Conservation (phyloP, 2,329 filamentous ascomycete genomes). For the Alternaria postmessia region DNA sequence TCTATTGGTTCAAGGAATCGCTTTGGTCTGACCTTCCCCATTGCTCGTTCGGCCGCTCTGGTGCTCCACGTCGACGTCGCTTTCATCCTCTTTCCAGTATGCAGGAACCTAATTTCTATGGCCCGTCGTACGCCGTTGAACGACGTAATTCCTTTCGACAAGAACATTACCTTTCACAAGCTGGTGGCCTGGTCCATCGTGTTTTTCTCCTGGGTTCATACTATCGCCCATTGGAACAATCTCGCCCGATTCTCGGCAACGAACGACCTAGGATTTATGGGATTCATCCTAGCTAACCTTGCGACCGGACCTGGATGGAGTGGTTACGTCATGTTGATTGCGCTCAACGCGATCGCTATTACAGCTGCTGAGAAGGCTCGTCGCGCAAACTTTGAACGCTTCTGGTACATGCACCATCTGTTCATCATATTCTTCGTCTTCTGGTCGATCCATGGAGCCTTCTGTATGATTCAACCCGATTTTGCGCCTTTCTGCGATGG, state of each 20-base stretch:
- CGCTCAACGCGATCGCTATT: conserved; percentile 78
- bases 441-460: conserved; percentile 88
- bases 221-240: conserved; percentile 87
- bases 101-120: conserved; percentile 83
- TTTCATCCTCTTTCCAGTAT: conserved; percentile 81
- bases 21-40: conserved; percentile 79
- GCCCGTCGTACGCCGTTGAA: conserved; percentile 82
- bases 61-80: conserved; percentile 84
- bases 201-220: conserved; percentile 88
- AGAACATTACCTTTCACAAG: conserved; percentile 90
- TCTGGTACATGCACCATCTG: conserved; percentile 91
- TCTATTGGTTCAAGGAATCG: conserved; percentile 69
- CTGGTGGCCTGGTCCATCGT: conserved; percentile 86
- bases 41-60: conserved; percentile 77
- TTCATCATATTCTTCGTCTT: conserved; percentile 90
- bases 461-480: conserved; percentile 90
- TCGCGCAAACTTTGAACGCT: conserved; percentile 84
- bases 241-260: conserved; percentile 78
- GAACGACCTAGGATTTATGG: conserved; percentile 79
- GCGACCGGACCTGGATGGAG: conserved; percentile 84
- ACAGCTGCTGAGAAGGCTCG: conserved; percentile 81
- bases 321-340: conserved; percentile 83
- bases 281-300: conserved; percentile 79
- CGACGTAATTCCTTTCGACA: conserved; percentile 87
- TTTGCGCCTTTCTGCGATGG: conserved; percentile 79